phyloP scores from a whole-genome alignment of 2,329 filamentous ascomycete species.

The Pseudopithomyces chartarum region DNA sequence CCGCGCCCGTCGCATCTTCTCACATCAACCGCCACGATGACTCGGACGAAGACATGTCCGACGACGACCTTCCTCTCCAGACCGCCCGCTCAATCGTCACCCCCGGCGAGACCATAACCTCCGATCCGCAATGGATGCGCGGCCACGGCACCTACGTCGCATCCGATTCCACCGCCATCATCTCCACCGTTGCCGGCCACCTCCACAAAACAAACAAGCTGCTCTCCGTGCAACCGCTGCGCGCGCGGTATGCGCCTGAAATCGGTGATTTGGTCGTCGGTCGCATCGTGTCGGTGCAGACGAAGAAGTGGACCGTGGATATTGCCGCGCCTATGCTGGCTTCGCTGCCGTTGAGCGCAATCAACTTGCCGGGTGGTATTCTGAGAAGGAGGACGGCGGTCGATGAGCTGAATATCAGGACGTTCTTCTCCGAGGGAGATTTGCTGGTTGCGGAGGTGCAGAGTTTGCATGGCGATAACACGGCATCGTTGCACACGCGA shows the following conservation, averaged over 20 bases:
- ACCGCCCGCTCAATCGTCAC: constrained; percentile 69
- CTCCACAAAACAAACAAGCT: constrained; percentile 96
- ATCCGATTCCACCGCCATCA: constrained; percentile 68
- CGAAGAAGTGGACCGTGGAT: constrained; percentile 92
- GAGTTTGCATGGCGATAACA: constrained; percentile 82
- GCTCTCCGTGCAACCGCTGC: constrained; percentile 85
- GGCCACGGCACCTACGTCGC: constrained; percentile 90
- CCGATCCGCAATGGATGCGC: constrained; percentile 96
- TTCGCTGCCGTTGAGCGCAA: constrained; percentile 80
- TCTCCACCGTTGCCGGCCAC: constrained; percentile 87
- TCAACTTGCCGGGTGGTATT: constrained; percentile 94
- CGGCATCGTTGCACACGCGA: constrained; percentile 85
- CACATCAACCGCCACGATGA: constrained; percentile 56
- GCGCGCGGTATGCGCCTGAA: constrained; percentile 91
- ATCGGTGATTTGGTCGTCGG: constrained; percentile 96
- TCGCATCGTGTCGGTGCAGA: constrained; percentile 92
- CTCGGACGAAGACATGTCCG: constrained; percentile 54
- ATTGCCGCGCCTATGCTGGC: constrained; percentile 87
- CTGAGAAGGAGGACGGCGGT: constrained; percentile 89
- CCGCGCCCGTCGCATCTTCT: constrained; percentile 30
- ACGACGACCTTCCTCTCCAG: constrained; percentile 43
- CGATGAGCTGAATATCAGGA: constrained; percentile 94
- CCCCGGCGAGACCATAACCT: constrained; percentile 85
- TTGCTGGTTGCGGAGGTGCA: constrained; percentile 95
- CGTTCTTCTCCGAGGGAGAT: constrained; percentile 96